Evolutionary conservation across 805 yeast genomes (phyloP).

Genomic region (Sporopachydermia lactativora): DNA sequence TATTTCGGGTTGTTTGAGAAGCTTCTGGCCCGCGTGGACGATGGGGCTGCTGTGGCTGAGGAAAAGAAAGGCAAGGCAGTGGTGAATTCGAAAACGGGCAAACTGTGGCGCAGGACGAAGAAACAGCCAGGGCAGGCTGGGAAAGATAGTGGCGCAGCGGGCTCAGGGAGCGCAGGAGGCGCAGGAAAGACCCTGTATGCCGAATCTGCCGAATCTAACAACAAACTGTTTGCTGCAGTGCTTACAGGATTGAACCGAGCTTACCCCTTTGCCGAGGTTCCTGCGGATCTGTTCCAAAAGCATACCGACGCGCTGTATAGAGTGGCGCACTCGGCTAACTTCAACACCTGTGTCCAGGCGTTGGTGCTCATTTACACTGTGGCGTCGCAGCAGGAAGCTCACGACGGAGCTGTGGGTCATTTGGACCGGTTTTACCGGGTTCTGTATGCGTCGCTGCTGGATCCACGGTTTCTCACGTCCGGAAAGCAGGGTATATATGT

Average conservation of each 20-base stretch:
- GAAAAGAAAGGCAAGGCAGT: constrained; percentile 15
- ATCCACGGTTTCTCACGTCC: constrained; percentile 68
- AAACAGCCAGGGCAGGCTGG: not conserved
- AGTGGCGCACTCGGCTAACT: constrained; percentile 88
- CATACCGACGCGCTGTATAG: constrained; percentile 78
- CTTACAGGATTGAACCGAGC: constrained; percentile 94
- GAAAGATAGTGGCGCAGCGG: constrained; percentile 7
- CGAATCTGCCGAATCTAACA: constrained; percentile 79
- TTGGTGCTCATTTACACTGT: constrained; percentile 75
- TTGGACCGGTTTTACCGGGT: constrained; percentile 72
- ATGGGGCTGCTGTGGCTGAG: constrained; percentile 73
- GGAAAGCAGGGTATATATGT: constrained; percentile 89
- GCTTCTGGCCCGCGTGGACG: constrained; percentile 55
- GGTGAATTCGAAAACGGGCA: constrained; percentile 4
- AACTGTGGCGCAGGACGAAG: not conserved
- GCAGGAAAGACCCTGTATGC: too few species aligned
- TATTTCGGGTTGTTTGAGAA: constrained; percentile 83
- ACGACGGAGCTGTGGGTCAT: constrained; percentile 26
- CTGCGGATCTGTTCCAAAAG: constrained; percentile 47
- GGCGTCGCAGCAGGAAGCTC: constrained; percentile 27
- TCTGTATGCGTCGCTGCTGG: constrained; percentile 77
- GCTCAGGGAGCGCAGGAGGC: not conserved
- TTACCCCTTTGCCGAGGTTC: constrained; percentile 76
- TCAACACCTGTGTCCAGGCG: constrained; percentile 90
- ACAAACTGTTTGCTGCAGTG: constrained; percentile 78